A percentile compares a stretch with the other conserved stretches of the same genome.
Conservation (phyloP, 1,139 yeast species). For the Nakaseomyces delphensis region DNA sequence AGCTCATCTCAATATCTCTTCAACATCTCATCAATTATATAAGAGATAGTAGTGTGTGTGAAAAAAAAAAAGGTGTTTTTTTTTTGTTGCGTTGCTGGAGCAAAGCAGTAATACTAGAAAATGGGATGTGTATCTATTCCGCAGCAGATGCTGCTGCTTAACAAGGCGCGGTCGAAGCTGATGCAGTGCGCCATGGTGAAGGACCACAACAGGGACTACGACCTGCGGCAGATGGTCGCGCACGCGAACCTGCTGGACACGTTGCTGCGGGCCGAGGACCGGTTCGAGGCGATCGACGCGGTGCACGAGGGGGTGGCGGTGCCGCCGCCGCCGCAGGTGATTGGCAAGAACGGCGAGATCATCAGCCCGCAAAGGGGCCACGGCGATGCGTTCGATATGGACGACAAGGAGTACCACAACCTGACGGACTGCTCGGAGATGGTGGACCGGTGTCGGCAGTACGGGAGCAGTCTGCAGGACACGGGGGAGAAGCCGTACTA, state of each 20-base stretch:
- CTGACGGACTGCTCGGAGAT: constrained; percentile 2
- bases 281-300: not conserved
- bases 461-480: not conserved
- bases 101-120: not conserved
- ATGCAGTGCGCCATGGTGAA: constrained; percentile 7
- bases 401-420: constrained; percentile 6
- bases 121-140: constrained; percentile 6
- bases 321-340: not conserved
- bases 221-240: constrained; percentile 22
- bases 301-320: not conserved
- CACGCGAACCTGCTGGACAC: constrained; percentile 24
- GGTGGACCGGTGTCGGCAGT: not conserved
- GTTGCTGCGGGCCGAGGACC: constrained; percentile 1
- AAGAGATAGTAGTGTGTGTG: no score
- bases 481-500: not conserved
- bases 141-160: constrained; percentile 5
- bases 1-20: no score
- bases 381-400: constrained; percentile 3
- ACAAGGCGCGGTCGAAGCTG: constrained; percentile 6
- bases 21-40: no score
- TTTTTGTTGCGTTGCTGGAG: not conserved
- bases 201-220: constrained; percentile 9
- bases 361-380: not conserved
- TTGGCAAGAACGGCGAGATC: constrained; percentile 2
- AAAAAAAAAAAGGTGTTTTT: no score